Evolutionary conservation across 1,284 basidiomycete species (phyloP), one percentile per base, ranked within the genome.

Genomic region (Trametes polyzona): DNA sequence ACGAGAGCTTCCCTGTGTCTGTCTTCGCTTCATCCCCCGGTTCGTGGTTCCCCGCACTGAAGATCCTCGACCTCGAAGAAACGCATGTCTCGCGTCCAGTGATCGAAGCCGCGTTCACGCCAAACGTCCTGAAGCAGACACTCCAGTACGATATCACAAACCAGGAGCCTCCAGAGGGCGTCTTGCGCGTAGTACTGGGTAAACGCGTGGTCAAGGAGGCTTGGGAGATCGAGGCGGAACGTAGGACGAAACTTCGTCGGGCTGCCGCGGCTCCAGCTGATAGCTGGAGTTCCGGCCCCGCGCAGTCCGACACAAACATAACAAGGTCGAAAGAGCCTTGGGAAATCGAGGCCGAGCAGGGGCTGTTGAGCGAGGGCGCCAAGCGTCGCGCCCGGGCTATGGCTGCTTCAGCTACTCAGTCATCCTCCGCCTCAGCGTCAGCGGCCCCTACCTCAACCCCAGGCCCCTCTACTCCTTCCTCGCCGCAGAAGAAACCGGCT

Each of bases 191-290:
- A 19, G 73, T 83, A n/a, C 76, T 90, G 2, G 90, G 89, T 9
- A 90, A 88, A 72, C 80, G 78, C 63, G 74, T 90, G 19, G 65
- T 88, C 50, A 84, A 83, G 65, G 90, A 92, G 70, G 70, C 81
- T 29, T 92, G 90, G 90, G 90, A 92, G 69, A 65, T 92, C 17
- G 88, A 89, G 67, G 75, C 83, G 10, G 90, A 92, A 63, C 75
- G 77, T 39, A 77, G 80, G 52, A 67, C 75, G 16, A 81, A 78
- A 58, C 55, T 66, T 14, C 63, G 67, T 10, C 61, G 65, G 0
- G 55, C 40, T 7, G 47, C 47, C 9, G 62, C 57, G 26, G 35
- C 47, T 0, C 40, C 23, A 5, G 26, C 24, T 3, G 41, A 42
- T 29, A 36, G 4, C n/a, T 47, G 32, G 17, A 35, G 21, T 8